These are phyloP conservation scores for Fraxinus sp. DNA, from an alignment of 305 asterid genomes.

Conservation along the genomic window DNA sequence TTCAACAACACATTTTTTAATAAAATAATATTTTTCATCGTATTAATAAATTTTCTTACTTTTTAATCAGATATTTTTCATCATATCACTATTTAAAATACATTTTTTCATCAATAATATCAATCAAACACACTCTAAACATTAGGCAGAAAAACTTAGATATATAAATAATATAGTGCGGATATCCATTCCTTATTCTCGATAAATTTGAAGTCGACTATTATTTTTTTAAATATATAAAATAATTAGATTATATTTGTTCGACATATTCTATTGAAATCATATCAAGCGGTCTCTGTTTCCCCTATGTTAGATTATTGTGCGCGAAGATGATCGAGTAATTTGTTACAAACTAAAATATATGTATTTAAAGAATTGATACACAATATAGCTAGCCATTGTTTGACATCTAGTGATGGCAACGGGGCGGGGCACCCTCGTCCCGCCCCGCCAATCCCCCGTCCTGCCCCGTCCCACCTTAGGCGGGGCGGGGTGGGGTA, in stretches of 20 bases:
- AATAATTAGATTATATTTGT: neutral
- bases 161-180: neutral
- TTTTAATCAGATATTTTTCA: too few species aligned
- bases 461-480: fast-evolving
- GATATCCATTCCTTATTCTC: neutral
- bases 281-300: neutral
- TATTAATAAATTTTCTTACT: too few species aligned
- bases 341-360: neutral
- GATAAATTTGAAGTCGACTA: neutral
- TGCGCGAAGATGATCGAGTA: neutral
- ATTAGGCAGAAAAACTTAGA: neutral
- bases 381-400: neutral
- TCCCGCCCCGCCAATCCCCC: too few species aligned
- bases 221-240: neutral
- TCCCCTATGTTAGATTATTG: neutral
- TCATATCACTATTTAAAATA: too few species aligned
- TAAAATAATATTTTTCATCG: too few species aligned
- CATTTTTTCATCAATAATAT: too few species aligned
- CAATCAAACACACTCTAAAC: too few species aligned
- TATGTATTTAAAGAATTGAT: neutral
- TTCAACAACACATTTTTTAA: too few species aligned
- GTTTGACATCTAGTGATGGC: too few species aligned
- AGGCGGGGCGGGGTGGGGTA: fast-evolving
- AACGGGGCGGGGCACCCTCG: too few species aligned
- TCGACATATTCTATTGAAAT: neutral